A percentile compares a stretch with the other conserved stretches of the same genome.
Evolutionary conservation across 805 yeast genomes (phyloP).

Genomic region (Candida morakotiae): DNA sequence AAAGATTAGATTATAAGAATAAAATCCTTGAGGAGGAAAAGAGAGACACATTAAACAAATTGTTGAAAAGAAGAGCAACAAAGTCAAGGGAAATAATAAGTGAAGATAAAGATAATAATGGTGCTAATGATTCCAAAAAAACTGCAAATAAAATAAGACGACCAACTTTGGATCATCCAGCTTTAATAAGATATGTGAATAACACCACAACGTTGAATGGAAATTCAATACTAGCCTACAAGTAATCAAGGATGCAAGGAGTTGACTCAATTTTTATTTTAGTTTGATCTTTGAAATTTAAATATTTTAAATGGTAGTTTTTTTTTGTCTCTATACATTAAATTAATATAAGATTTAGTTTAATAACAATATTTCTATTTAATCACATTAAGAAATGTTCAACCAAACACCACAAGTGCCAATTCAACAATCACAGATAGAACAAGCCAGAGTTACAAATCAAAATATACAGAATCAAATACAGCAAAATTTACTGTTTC

Average conservation of each 20-base stretch:
- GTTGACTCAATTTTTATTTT: background rate
- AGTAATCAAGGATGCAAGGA: background rate
- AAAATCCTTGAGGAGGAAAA: slow-evolving; percentile 89
- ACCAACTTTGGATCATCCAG: slow-evolving; percentile 43
- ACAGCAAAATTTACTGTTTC: slow-evolving; percentile 2
- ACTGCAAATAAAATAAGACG: slow-evolving; percentile 24
- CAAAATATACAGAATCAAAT: background rate
- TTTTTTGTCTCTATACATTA: background rate
- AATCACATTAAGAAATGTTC: slow-evolving; percentile 16
- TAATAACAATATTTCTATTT: no score
- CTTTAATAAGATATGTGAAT: slow-evolving; percentile 35
- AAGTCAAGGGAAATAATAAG: slow-evolving; percentile 48
- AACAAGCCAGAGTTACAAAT: background rate
- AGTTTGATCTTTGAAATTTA: slow-evolving; percentile 1
- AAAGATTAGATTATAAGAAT: slow-evolving; percentile 79
- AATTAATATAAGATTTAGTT: slow-evolving; percentile 1
- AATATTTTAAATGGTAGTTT: no score
- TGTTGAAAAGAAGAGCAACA: slow-evolving; percentile 79
- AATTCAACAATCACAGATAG: background rate
- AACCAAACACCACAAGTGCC: slow-evolving; percentile 12
- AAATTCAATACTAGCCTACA: slow-evolving; percentile 11
- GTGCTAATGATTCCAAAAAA: slow-evolving; percentile 11
- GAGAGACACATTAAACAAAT: slow-evolving; percentile 81
- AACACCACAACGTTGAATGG: slow-evolving; percentile 14
- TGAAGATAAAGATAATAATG: slow-evolving; percentile 18